Evolutionary conservation across 2,329 filamentous ascomycete species (phyloP).

Genomic region (Calonectria honghensis): DNA sequence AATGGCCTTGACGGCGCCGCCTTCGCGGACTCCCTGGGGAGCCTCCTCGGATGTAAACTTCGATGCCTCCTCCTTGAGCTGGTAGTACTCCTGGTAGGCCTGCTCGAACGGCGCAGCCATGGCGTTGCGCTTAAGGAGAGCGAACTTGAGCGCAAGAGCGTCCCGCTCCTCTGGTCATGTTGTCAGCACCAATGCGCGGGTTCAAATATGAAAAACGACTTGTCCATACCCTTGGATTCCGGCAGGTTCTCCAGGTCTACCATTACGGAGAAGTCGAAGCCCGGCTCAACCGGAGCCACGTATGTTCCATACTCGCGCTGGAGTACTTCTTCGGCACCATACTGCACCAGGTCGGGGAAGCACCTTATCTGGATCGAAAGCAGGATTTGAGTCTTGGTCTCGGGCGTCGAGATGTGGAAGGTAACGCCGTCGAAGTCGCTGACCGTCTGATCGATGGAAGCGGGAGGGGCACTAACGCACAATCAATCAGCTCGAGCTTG

Average conservation of each 20-base stretch:
- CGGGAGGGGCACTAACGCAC: conserved; percentile 82
- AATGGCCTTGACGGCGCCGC: conserved; percentile 94
- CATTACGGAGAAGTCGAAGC: conserved; percentile 96
- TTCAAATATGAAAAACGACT: background rate
- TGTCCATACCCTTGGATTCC: conserved; percentile 78
- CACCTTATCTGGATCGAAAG: conserved; percentile 97
- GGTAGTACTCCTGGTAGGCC: conserved; percentile 94
- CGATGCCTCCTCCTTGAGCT: conserved; percentile 89
- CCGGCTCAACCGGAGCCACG: conserved; percentile 89
- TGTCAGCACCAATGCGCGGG: conserved; percentile 40
- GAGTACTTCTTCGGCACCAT: conserved; percentile 93
- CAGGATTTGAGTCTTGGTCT: conserved; percentile 93
- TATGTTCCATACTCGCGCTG: conserved; percentile 96
- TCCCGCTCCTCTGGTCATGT: conserved; percentile 82
- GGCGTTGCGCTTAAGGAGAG: conserved; percentile 95
- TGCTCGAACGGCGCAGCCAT: conserved; percentile 99
- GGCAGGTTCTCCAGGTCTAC: conserved; percentile 93
- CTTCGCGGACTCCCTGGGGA: conserved; percentile 91
- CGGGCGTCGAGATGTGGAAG: conserved; percentile 98
- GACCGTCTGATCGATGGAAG: conserved; percentile 96
- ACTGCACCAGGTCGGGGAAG: conserved; percentile 92
- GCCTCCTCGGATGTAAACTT: conserved; percentile 96
- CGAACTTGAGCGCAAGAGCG: conserved; percentile 89
- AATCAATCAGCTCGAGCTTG: conserved; percentile 62
- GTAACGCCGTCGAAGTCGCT: conserved; percentile 99